Base-by-base conservation (phyloP, 2,329 filamentous ascomycete genomes). In the Diaporthe helianthi region DNA sequence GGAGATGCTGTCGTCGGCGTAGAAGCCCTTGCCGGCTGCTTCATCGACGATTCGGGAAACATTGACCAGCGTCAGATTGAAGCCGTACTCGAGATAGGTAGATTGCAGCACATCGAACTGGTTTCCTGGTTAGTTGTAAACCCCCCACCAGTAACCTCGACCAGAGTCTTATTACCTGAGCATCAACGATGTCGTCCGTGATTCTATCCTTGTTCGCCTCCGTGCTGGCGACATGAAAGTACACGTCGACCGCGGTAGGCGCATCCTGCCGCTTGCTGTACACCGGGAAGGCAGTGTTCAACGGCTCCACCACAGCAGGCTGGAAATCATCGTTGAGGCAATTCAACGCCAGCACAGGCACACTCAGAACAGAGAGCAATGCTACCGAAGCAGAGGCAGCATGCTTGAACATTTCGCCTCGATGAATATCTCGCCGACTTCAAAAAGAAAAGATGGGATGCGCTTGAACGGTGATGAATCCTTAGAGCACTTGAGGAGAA, bases 161-260 rank as follows among this genome's bases (percentile, higher is more conserved):
- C n/a, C 7, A 12, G 7, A n/a, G 26, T 10, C 12, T 47, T 17
- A 29, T 7, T 46, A 61, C 58, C 41, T 61, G 64, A 19, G 36
- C 26, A 47, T 44, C 52, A 8, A 67, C 64, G 19, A 58, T 47
- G 19, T 33, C 52, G 17, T 67, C 64, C 12, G 64, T 67, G 51
- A 67, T 67, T 6, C 51, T 44, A 36, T 55, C 64, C 24, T 53
- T 54, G 33, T 58, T 54, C 4, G 29, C 41, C 31, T 67, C 47
- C 9, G 64, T 55, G 51, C 64, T 67, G 29, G 64, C n/a, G 51
- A 67, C 53, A 33, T 67, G 64, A 29, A 67, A 67, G n/a, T 67
- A 55, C 3, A 67, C 64, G 3, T 67, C 64, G n/a, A 67, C 47
- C 3, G 64, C 51, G n/a, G 53, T 67, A 26, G 58, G 17, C 26